These are phyloP conservation scores for Vitis amurensis DNA, from an alignment of 164 flowering plant genomes.

Conservation along the genomic window DNA sequence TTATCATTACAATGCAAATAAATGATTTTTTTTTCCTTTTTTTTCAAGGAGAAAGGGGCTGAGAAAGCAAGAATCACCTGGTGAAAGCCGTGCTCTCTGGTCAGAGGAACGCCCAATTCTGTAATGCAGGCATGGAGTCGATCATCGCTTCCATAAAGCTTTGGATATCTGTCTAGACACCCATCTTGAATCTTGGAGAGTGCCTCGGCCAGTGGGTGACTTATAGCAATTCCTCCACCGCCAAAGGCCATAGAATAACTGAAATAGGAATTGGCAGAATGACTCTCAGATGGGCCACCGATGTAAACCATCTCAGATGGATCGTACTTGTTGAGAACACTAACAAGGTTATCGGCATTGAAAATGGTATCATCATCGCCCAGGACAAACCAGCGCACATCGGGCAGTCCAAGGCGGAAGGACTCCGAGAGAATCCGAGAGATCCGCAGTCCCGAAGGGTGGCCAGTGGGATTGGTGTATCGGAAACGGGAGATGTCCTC, in stretches of 20 bases:
- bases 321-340: conserved; percentile 54
- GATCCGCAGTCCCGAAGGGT: conserved; percentile 63
- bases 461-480: conserved; percentile 65
- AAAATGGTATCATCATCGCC: conserved; percentile 68
- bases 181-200: conserved; percentile 46
- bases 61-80: conserved; percentile 38
- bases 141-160: conserved; percentile 67
- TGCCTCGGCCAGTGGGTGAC: conserved; percentile 54
- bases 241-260: conserved; percentile 67
- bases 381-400: conserved; percentile 65
- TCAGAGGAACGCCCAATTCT: conserved; percentile 60
- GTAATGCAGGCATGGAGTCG: conserved; percentile 72
- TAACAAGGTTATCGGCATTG: conserved; percentile 51
- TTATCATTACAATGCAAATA: too few species aligned
- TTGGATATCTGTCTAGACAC: conserved; percentile 59
- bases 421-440: conserved; percentile 51
- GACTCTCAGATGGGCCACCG: conserved; percentile 61
- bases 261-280: conserved; percentile 57
- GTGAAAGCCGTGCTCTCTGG: conserved; percentile 61
- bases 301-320: conserved; percentile 48
- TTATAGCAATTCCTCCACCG: conserved; percentile 67
- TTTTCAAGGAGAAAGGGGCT: not conserved
- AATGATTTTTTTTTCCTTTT: not conserved
- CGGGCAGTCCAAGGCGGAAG: conserved; percentile 43
- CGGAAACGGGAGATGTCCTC: conserved; percentile 63